Evolutionary conservation across 2,329 filamentous ascomycete species (phyloP), one percentile per base, ranked within the genome.

Genomic region (Sporothrix dimorphospora): DNA sequence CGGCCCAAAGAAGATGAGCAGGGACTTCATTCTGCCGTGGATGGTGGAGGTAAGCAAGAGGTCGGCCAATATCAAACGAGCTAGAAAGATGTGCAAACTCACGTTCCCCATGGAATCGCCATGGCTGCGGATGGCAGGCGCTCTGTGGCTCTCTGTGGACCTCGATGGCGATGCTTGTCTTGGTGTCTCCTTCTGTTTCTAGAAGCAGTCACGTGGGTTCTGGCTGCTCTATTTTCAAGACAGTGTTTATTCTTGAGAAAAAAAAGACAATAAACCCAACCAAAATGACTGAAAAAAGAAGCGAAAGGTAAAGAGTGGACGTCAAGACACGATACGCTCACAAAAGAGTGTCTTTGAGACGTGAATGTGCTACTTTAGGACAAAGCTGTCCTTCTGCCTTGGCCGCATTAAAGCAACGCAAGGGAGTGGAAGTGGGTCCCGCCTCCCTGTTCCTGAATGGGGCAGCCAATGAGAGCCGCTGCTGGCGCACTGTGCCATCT

Each of bases 1-100:
- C 42, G 93, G 92, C 2, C 90, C 92, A 79, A 94, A 86, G 82
- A 90, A 86, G 78, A 90, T 79, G 77, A 85, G 79, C 75, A 89
- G 82, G 77, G 86, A 85, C 75, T 86, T 86, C 77, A 89, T 82
- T 70, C 85, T 88, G 75, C 71, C 65, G 53, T 21, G 11, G 12
- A n/a, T 57, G 68, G 47, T 63, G 65, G 42, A 14, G 38, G 71
- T 71, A 24, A 69, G 65, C 34, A 9, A 19, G 21, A 1, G 11
- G 19, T 30, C 30, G 4, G 16, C 5, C 53, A 47, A 14, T 38
- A 7, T 21, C 27, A 49, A 30, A 5, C 7, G 27, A 11, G 11
- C 8, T n/a, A 8, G 27, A 38, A 34, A 59, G 30, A n/a, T 6
- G 11, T 38, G 55, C n/a, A 24, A 16, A 83, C 84, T 81, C 80